phyloP scores from a whole-genome alignment of 805 yeast species.

The Starmerella vitae region DNA sequence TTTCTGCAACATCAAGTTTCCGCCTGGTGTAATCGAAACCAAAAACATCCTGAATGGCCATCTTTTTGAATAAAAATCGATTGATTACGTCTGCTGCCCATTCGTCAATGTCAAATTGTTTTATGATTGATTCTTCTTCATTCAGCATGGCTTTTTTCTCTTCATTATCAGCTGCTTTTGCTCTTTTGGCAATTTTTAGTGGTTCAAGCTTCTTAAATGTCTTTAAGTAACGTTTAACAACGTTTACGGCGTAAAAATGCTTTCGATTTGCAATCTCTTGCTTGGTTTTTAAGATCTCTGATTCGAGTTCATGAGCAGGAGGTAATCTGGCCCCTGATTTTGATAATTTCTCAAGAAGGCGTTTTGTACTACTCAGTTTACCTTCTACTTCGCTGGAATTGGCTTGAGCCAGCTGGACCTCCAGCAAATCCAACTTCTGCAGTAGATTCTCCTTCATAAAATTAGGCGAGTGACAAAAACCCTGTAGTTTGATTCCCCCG shows the following conservation, averaged over 20 bases:
- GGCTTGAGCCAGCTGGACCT: slow-evolving; percentile 25
- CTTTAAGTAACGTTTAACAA: slow-evolving; percentile 25
- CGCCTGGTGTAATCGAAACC: slow-evolving; percentile 9
- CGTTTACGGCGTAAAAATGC: slow-evolving; percentile 22
- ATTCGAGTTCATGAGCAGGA: slow-evolving; percentile 14
- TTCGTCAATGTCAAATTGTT: slow-evolving; percentile 10
- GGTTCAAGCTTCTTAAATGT: slow-evolving; percentile 25
- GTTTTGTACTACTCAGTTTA: slow-evolving; percentile 24
- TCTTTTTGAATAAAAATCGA: slow-evolving; percentile 8
- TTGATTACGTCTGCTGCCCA: slow-evolving; percentile 13
- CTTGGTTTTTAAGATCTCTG: slow-evolving; percentile 19
- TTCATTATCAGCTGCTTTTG: slow-evolving; percentile 6
- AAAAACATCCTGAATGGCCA: slow-evolving; percentile 4
- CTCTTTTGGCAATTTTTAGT: slow-evolving; percentile 25
- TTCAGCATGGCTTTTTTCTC: slow-evolving; percentile 10
- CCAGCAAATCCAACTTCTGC: slow-evolving; percentile 29
- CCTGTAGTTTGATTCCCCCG: too few species aligned
- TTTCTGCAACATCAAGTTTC: slow-evolving; percentile 20
- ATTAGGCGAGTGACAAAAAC: too few species aligned
- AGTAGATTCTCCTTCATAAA: slow-evolving; percentile 25
- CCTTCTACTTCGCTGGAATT: slow-evolving; percentile 16
- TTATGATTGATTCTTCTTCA: slow-evolving; percentile 10
- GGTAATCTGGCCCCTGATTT: slow-evolving; percentile 5
- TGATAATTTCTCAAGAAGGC: slow-evolving; percentile 17
- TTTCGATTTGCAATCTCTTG: slow-evolving; percentile 25